Evolutionary conservation across 352 stramenopile genomes (phyloP), one percentile per base, ranked within the genome.

Genomic region (Phytophthora pini): DNA sequence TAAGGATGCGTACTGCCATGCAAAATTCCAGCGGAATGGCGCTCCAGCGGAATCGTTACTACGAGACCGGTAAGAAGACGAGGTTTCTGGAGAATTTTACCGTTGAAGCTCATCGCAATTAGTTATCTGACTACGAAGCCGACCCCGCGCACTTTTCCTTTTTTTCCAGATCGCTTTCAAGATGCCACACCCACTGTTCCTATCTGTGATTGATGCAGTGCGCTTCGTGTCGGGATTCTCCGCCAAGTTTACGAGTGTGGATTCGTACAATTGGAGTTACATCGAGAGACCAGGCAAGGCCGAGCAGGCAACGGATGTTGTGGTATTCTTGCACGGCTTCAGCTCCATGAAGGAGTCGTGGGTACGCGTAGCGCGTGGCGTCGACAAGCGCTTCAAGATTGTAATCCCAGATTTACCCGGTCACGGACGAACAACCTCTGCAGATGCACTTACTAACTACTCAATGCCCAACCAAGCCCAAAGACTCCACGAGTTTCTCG

Each of bases 311-410:
- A 70, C 69, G 9, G 79, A 88, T 48, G 60, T 80, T 5, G 74
- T 92, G 1, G 71, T 91, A 10, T 87, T 91, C 41, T 59, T 92
- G 29, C 82, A 92, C 29, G 85, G 82, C 49, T 93, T 92, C 49
- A 87, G 77, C 45, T 83, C 79, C 29, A 62, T 78, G 46, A 92
- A 90, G 50, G 79, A 89, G 53, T 88, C 80, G 22, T 88, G 80
- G 82, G 55, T 85, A 40, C 70, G 74, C 22, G 69, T 89, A 5
- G 80, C 80, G 5, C 58, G 72, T 12, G 69, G 70, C 11, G 54
- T 89, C 17, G 80, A 89, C 65, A 79, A 74, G 10, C 68, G 72
- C 10, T 87, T 67, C 70, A 68, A 76, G 11, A 58, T 90, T 5
- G 12, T 93, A 3, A 81, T 92, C 50, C 85, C 82, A 13, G 81